These are phyloP conservation scores for Aspergillus carlsbadensis DNA, from an alignment of 495 filamentous ascomycete genomes.

Conservation along the genomic window DNA sequence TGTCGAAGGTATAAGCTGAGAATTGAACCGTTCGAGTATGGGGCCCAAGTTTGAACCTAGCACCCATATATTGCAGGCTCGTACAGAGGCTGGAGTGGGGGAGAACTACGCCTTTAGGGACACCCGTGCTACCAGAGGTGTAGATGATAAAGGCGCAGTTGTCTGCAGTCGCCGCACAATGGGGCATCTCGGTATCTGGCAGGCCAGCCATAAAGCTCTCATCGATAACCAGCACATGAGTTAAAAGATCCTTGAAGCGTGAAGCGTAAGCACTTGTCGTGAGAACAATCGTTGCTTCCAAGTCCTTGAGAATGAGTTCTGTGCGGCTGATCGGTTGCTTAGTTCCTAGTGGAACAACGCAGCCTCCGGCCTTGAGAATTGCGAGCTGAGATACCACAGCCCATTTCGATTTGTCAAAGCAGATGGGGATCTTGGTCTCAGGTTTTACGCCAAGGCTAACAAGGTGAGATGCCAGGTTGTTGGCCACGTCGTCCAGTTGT, in stretches of 20 bases:
- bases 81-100: constrained; percentile 25
- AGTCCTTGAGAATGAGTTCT: constrained; percentile 43
- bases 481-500: constrained; percentile 16
- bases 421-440: constrained; percentile 25
- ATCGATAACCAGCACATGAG: constrained; percentile 1
- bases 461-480: constrained; percentile 29
- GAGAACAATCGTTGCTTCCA: constrained; percentile 26
- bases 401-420: constrained; percentile 29
- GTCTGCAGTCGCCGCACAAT: background rate
- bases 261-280: constrained; percentile 14
- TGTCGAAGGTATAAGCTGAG: constrained; percentile 31
- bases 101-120: constrained; percentile 38
- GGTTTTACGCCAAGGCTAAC: constrained; percentile 19
- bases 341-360: constrained; percentile 50
- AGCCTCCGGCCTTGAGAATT: constrained; percentile 33
- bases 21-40: constrained; percentile 28
- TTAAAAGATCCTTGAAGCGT: background rate
- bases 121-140: constrained; percentile 38
- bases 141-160: constrained; percentile 28
- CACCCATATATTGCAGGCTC: constrained; percentile 13
- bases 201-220: background rate
- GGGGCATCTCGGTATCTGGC: background rate
- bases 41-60: constrained; percentile 19
- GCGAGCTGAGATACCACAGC: constrained; percentile 23
- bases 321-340: constrained; percentile 40